Evolutionary conservation across 106 monocot species (phyloP).

Genomic region (Amphibolis antarctica): DNA sequence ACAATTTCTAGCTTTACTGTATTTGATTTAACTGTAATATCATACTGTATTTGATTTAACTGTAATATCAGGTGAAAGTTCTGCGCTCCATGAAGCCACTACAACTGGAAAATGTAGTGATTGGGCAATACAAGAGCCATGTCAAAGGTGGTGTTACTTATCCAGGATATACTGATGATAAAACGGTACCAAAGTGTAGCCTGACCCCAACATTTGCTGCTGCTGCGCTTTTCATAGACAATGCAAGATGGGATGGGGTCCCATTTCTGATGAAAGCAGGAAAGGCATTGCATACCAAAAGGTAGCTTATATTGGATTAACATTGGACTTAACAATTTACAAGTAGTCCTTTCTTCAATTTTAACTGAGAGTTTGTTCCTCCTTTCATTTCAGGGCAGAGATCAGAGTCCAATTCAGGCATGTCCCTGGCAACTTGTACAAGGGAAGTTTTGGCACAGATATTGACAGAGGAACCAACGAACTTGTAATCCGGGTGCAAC

Average conservation of each 20-base stretch:
- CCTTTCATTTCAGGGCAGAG: constrained; percentile 44
- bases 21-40: no score
- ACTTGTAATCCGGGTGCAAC: constrained; percentile 87
- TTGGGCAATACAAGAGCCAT: constrained; percentile 84
- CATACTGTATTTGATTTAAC: no score
- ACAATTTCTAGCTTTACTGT: no score
- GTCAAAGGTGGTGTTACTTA: constrained; percentile 56
- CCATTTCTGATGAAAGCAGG: constrained; percentile 98
- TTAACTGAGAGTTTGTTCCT: background rate
- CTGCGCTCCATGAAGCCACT: constrained; percentile 75
- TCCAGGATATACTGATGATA: constrained; percentile 67
- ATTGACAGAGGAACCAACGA: constrained; percentile 90
- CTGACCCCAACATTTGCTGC: constrained; percentile 90
- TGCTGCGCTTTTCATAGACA: constrained; percentile 80
- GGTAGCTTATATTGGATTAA: constrained; percentile 39
- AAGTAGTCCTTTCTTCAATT: no score
- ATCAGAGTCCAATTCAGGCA: constrained; percentile 92
- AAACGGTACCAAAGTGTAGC: constrained; percentile 64
- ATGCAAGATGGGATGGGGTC: constrained; percentile 94
- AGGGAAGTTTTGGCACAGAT: constrained; percentile 71
- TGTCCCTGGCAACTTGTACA: constrained; percentile 87
- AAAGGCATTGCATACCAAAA: constrained; percentile 59
- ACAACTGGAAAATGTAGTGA: constrained; percentile 58
- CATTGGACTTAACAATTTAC: no score
- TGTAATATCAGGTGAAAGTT: constrained; percentile 66